phyloP scores from a whole-genome alignment of 2,329 filamentous ascomycete species.

The Pyricularia sp. region DNA sequence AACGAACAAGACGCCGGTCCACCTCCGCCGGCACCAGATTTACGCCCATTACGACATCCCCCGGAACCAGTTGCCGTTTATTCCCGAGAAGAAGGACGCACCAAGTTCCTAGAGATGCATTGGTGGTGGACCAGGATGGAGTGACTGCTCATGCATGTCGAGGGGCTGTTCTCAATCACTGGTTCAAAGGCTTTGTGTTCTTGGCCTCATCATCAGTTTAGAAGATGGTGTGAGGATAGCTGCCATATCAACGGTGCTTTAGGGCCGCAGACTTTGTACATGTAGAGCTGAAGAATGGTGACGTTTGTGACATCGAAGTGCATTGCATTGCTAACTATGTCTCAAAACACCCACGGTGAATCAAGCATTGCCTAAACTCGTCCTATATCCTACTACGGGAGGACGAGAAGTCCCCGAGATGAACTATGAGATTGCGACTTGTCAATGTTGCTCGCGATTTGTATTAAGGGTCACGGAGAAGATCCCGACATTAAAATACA shows the following conservation, averaged over 20 bases:
- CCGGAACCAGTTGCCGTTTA: conserved; percentile 14
- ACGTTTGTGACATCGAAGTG: neutral
- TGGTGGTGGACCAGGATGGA: neutral
- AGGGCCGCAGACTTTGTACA: neutral
- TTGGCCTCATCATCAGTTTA: neutral
- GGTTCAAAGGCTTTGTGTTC: neutral
- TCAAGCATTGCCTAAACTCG: neutral
- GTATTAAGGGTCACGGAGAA: neutral
- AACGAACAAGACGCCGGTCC: conserved; percentile 56
- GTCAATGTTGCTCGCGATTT: neutral
- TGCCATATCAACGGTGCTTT: neutral
- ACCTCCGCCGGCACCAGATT: conserved; percentile 54
- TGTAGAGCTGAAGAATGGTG: neutral
- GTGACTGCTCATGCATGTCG: neutral
- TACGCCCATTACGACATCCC: conserved; percentile 34
- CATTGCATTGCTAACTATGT: neutral
- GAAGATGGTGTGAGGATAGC: neutral
- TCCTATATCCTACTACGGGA: neutral
- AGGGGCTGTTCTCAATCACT: neutral
- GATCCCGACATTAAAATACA: neutral
- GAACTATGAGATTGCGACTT: neutral
- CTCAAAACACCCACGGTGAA: neutral
- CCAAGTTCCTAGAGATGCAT: neutral
- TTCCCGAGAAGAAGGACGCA: conserved; percentile 12
- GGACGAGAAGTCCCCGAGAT: neutral